Percentiles rank a stretch among this genome's conserved stretches.
phyloP scores from a whole-genome alignment of 768 basidiomycete species.

The Kwoniella dendrophila region DNA sequence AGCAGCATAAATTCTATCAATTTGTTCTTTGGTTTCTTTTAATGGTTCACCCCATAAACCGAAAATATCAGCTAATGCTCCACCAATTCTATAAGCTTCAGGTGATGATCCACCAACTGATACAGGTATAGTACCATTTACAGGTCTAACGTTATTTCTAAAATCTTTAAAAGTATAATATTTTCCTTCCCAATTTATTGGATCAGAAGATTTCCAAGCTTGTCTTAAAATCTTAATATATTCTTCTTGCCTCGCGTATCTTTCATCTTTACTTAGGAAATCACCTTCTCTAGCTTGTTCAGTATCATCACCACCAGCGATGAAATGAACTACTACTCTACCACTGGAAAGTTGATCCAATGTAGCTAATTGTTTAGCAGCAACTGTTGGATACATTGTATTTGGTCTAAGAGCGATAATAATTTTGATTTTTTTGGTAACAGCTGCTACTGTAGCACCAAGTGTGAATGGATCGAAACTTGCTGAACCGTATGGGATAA shows the following conservation, averaged over 20 bases:
- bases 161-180: conserved; percentile 45
- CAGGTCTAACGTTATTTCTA: conserved; percentile 30
- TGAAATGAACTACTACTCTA: conserved; percentile 42
- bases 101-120: conserved; percentile 42
- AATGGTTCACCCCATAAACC: conserved; percentile 47
- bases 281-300: conserved; percentile 43
- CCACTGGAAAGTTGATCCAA: conserved; percentile 36
- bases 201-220: conserved; percentile 36
- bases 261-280: conserved; percentile 36
- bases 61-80: conserved; percentile 42
- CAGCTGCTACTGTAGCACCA: conserved; percentile 32
- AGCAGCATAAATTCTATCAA: conserved; percentile 41
- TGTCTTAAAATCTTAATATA: conserved; percentile 42
- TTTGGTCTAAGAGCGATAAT: conserved; percentile 41
- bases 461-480: conserved; percentile 43
- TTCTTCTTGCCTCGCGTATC: conserved; percentile 42
- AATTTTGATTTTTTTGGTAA: conserved; percentile 37
- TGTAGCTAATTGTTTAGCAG: conserved; percentile 44
- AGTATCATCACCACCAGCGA: conserved; percentile 36
- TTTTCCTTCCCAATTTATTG: conserved; percentile 43
- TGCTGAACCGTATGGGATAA: conserved; percentile 37
- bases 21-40: conserved; percentile 47
- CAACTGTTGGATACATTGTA: conserved; percentile 44
- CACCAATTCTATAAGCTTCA: conserved; percentile 42
- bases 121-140: conserved; percentile 29